These are phyloP conservation scores for Fusarium secorum DNA, from an alignment of 2,329 filamentous ascomycete genomes.

Conservation along the genomic window DNA sequence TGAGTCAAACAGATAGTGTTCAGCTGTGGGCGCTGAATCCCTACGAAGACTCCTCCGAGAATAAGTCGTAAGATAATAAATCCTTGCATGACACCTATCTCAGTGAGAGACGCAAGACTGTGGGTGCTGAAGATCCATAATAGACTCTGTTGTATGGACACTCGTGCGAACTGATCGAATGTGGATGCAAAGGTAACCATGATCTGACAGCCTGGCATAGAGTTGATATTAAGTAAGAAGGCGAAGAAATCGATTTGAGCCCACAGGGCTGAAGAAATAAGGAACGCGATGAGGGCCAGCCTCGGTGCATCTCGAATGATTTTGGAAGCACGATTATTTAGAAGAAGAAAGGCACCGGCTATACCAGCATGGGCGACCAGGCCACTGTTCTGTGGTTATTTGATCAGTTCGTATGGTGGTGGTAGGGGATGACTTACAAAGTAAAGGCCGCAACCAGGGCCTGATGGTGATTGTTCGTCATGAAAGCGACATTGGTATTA, in stretches of 20 bases:
- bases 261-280: constrained; percentile 61
- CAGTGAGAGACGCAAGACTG: constrained; percentile 47
- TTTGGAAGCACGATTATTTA: constrained; percentile 57
- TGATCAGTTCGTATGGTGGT: neutral
- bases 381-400: constrained; percentile 52
- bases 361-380: constrained; percentile 62
- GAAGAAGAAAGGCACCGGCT: constrained; percentile 55
- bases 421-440: constrained; percentile 53
- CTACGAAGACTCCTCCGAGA: constrained; percentile 63
- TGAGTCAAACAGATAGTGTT: constrained; percentile 60
- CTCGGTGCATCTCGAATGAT: constrained; percentile 66
- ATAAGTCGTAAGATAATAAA: constrained; percentile 58
- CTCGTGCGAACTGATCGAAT: constrained; percentile 65
- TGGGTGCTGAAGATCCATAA: constrained; percentile 58
- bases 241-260: constrained; percentile 60
- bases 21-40: constrained; percentile 61
- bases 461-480: constrained; percentile 57
- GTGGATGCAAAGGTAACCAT: constrained; percentile 59
- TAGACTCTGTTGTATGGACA: constrained; percentile 62
- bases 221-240: constrained; percentile 55
- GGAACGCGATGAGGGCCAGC: constrained; percentile 68
- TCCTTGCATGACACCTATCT: constrained; percentile 54
- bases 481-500: constrained; percentile 44
- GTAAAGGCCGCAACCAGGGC: constrained; percentile 62
- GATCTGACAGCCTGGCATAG: constrained; percentile 58